Percentiles rank a stretch among this genome's conserved stretches.
These are phyloP conservation scores for Udeniomyces megalosporus DNA, from an alignment of 768 basidiomycete species.

Conservation along the genomic window DNA sequence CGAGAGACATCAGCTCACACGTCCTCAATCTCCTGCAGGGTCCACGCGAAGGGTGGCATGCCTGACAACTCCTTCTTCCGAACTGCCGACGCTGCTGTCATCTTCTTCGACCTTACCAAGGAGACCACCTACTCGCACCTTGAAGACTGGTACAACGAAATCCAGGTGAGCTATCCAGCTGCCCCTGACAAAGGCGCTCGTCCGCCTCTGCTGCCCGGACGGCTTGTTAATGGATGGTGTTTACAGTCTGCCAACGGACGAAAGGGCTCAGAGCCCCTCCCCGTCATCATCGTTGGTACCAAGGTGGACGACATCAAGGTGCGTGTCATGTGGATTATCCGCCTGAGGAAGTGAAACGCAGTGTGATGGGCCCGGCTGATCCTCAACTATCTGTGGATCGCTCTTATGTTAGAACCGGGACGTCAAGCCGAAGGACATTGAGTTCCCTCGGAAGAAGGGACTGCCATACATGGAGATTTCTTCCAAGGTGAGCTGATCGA, in stretches of 20 bases:
- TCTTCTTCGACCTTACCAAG: slow-evolving; percentile 14
- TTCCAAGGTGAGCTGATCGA: background rate
- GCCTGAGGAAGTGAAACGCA: too few relatives aligned
- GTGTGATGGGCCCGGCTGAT: too few relatives aligned
- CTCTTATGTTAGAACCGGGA: slow-evolving; percentile 11
- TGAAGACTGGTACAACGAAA: slow-evolving; percentile 18
- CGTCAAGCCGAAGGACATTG: slow-evolving; percentile 18
- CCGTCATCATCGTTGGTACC: slow-evolving; percentile 21
- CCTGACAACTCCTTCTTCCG: slow-evolving; percentile 19
- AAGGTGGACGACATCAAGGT: slow-evolving; percentile 20
- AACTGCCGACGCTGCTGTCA: slow-evolving; percentile 16
- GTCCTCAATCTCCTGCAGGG: too few relatives aligned
- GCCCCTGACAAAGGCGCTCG: too few relatives aligned
- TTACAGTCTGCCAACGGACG: slow-evolving; percentile 16
- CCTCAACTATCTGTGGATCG: too few relatives aligned
- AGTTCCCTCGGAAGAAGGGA: slow-evolving; percentile 17
- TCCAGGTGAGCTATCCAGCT: too few relatives aligned
- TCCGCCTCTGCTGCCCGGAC: too few relatives aligned
- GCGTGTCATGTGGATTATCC: background rate
- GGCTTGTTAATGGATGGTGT: background rate
- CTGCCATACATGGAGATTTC: slow-evolving; percentile 19
- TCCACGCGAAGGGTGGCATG: slow-evolving; percentile 20
- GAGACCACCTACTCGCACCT: slow-evolving; percentile 15
- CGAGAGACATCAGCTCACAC: too few relatives aligned
- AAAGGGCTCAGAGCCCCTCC: slow-evolving; percentile 15